phyloP scores from a whole-genome alignment of 2,329 filamentous ascomycete genomes.

The Trichoderma sp. region DNA sequence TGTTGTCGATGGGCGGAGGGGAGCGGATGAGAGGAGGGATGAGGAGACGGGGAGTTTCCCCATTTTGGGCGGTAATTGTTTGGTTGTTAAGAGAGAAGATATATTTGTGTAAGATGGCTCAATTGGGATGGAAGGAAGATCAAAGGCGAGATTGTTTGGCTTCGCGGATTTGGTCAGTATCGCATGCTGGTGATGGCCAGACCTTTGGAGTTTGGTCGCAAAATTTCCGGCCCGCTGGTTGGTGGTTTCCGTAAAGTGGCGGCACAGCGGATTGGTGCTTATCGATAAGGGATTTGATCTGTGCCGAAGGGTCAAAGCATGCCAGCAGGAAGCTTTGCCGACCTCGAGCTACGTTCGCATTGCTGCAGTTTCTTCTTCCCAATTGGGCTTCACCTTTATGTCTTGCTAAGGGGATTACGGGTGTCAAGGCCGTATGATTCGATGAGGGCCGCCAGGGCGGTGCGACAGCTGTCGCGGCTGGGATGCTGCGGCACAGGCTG shows the following conservation, averaged over 20 bases:
- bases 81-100: not conserved
- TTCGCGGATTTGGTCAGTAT: not conserved
- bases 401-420: not conserved
- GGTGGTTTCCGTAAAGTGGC: not conserved
- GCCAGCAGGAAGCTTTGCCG: not conserved
- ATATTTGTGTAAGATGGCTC: not conserved
- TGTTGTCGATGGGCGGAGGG: slow-evolving; percentile 25
- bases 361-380: not conserved
- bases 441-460: slow-evolving; percentile 24
- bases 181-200: not conserved
- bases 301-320: not conserved
- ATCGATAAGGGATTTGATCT: slow-evolving; percentile 16
- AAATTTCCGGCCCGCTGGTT: slow-evolving; percentile 25
- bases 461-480: slow-evolving; percentile 22
- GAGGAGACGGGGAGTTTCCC: slow-evolving; percentile 28
- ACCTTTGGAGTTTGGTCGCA: slow-evolving; percentile 22
- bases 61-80: slow-evolving; percentile 25
- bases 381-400: not conserved
- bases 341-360: not conserved
- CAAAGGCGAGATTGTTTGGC: not conserved
- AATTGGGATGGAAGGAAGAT: not conserved
- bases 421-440: not conserved
- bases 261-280: not conserved
- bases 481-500: slow-evolving; percentile 3
- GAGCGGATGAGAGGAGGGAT: slow-evolving; percentile 26